A percentile compares a stretch with the other conserved stretches of the same genome.
These are phyloP conservation scores for Floccularia luteovirens DNA, from an alignment of 768 basidiomycete species.

Conservation along the genomic window DNA sequence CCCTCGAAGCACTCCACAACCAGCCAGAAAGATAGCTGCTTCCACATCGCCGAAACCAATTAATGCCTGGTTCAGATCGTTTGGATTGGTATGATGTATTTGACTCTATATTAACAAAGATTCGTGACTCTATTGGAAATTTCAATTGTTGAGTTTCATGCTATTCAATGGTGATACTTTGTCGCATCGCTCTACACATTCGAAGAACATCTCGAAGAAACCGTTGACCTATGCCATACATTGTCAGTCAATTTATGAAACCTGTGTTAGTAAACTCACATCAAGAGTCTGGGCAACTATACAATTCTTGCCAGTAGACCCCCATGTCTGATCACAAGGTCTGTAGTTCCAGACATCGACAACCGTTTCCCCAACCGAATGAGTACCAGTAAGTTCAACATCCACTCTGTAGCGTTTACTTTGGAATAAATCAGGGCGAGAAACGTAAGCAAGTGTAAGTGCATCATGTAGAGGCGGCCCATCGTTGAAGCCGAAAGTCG, in stretches of 20 bases:
- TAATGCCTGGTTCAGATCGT: conserved; percentile 24
- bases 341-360: conserved; percentile 71
- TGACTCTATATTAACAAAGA: background rate
- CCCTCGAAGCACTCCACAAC: conserved; percentile 9
- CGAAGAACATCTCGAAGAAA: conserved; percentile 63
- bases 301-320: conserved; percentile 67
- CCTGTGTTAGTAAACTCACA: conserved; percentile 31
- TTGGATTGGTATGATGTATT: conserved; percentile 13
- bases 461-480: conserved; percentile 89
- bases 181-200: conserved; percentile 54
- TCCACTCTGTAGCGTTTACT: conserved; percentile 69
- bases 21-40: conserved; percentile 2
- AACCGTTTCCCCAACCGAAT: conserved; percentile 70
- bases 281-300: conserved; percentile 59
- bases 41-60: conserved; percentile 17
- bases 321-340: conserved; percentile 63
- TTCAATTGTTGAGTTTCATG: background rate
- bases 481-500: conserved; percentile 73
- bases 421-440: conserved; percentile 58
- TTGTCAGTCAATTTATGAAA: background rate
- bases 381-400: conserved; percentile 62
- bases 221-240: conserved; percentile 38
- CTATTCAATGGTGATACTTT: conserved; percentile 50
- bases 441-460: conserved; percentile 72
- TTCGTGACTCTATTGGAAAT: background rate